A percentile compares a stretch with the other conserved stretches of the same genome.
Evolutionary conservation across 345 rosid species (phyloP).

Genomic region (Lepidium africanum): DNA sequence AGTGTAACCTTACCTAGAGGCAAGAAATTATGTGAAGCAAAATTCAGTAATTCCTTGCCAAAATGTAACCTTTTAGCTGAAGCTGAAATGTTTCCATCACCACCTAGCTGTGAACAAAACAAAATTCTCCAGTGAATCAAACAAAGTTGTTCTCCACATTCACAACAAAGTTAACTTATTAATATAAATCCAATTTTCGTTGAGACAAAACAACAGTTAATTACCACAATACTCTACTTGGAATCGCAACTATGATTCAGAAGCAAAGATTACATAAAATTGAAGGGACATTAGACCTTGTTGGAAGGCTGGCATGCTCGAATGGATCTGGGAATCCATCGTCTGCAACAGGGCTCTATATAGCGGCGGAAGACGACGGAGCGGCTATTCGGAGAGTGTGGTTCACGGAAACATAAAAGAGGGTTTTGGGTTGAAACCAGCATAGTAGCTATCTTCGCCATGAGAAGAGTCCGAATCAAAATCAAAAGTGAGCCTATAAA

Average conservation of each 20-base stretch:
- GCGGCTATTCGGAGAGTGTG: background rate
- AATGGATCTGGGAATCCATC: slow-evolving; percentile 26
- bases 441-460: slow-evolving; percentile 6
- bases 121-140: background rate
- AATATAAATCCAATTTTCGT: background rate
- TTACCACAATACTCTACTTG: too few relatives aligned
- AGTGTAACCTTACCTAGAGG: slow-evolving; percentile 48
- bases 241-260: background rate
- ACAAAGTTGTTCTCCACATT: background rate
- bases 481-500: background rate
- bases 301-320: slow-evolving; percentile 38
- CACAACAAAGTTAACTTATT: background rate
- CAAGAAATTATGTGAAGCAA: slow-evolving; percentile 62
- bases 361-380: slow-evolving; percentile 18
- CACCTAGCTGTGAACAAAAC: slow-evolving; percentile 31
- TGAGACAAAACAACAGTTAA: too few relatives aligned
- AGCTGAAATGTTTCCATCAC: slow-evolving; percentile 22
- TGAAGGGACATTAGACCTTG: slow-evolving; percentile 29
- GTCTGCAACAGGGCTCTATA: slow-evolving; percentile 10
- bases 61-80: slow-evolving; percentile 24
- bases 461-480: background rate
- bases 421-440: slow-evolving; percentile 9
- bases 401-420: background rate
- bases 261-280: background rate
- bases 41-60: slow-evolving; percentile 40